Base-by-base conservation (phyloP, 768 basidiomycete genomes). In the Gautieria morchelliformis region DNA sequence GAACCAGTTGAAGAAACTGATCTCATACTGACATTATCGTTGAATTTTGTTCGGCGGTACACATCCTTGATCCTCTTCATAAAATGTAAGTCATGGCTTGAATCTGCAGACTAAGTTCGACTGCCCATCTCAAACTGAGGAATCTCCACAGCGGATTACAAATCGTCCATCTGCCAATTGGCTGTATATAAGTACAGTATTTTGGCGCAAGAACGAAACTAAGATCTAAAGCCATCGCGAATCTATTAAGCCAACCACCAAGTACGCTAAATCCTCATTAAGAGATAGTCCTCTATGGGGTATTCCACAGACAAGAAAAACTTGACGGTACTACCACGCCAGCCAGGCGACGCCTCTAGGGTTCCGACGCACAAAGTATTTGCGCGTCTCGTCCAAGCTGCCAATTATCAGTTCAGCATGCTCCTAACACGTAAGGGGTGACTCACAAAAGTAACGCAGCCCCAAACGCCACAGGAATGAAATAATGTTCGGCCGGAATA, bases 401-500 rank as follows among this genome's bases (percentile, higher is more conserved):
- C 15, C 10, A 5, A 19, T 35, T 9, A 9, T 39, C 47, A 58
- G n/a, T 58, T 40, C 8, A 22, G 22, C 20, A 24, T 50, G 15
- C 19, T n/a, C 20, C 3, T 27, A 52, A 37, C 12, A n/a, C 19
- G 22, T 15, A 52, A 6, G 19, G 1, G 17, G 6, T 19, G 41
- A 61, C 63, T 56, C 45, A 67, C 66, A 65, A 11, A 37, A 67
- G 52, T 24, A 67, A 33, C 6, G 17, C 57, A 60, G 53, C 64
- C 30, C 63, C 79, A 62, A 76, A 80, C 22, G 74, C 67, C 60
- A 82, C 67, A 0, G 80, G 80, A 1, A 82, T 68, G 66, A 82
- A 81, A 64, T 78, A 77, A 62, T 74, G 67, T 61, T 78, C 71
- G 17, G 65, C 71, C 1, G 65, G 64, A 60, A 81, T 73, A 9